phyloP scores from a whole-genome alignment of 306 rosid species.

The Cucurbita moschata region DNA sequence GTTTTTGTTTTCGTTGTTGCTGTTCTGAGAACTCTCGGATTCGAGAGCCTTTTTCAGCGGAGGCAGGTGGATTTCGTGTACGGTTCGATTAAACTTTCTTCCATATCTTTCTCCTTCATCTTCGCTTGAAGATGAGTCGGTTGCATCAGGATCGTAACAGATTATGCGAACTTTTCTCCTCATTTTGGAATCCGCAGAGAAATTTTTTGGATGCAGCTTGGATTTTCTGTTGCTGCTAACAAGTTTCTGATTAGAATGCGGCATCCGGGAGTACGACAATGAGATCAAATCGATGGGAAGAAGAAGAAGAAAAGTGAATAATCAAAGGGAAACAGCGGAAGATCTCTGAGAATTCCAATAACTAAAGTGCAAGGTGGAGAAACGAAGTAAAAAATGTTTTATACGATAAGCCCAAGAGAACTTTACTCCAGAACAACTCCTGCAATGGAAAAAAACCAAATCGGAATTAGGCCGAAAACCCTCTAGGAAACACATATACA shows the following conservation, averaged over 20 bases:
- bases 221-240: conserved; percentile 5
- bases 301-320: background rate
- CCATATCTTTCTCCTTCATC: conserved; percentile 25
- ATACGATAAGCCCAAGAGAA: conserved; percentile 53
- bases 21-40: conserved; percentile 23
- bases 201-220: conserved; percentile 4
- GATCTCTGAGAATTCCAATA: conserved; percentile 9
- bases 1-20: conserved; percentile 17
- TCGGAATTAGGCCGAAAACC: background rate
- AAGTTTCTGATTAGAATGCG: background rate
- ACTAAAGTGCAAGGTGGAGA: conserved; percentile 43
- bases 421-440: conserved; percentile 59
- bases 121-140: conserved; percentile 62
- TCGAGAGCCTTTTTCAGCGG: background rate
- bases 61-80: conserved; percentile 28
- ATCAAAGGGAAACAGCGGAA: background rate
- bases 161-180: conserved; percentile 42
- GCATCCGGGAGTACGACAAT: conserved; percentile 15
- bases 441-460: conserved; percentile 17
- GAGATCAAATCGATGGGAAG: background rate
- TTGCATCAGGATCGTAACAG: conserved; percentile 53
- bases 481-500: background rate
- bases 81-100: background rate
- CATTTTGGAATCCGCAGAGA: conserved; percentile 4
- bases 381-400: conserved; percentile 32